Evolutionary conservation across 306 rosid genomes (phyloP).

Genomic region (Astragalus glycyphyllos): DNA sequence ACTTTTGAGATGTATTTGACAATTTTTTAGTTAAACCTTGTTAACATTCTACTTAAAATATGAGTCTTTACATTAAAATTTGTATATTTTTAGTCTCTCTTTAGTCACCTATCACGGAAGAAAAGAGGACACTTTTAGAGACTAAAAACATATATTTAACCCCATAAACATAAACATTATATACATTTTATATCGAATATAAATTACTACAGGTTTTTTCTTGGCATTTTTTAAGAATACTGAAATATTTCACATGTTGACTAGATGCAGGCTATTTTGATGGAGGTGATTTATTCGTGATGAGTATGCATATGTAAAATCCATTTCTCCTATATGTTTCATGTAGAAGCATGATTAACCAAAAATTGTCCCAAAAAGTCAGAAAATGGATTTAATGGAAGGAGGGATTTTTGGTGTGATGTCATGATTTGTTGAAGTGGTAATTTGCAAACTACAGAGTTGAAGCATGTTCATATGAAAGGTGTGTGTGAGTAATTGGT

Average conservation of each 20-base stretch:
- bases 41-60: no score
- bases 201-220: background rate
- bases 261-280: slow-evolving; percentile 43
- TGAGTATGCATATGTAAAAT: slow-evolving; percentile 38
- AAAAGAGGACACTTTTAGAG: no score
- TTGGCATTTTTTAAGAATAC: background rate
- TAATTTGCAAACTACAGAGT: slow-evolving; percentile 26
- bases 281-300: slow-evolving; percentile 25
- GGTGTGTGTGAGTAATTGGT: slow-evolving; percentile 26
- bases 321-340: slow-evolving; percentile 13
- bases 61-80: no score
- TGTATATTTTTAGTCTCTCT: no score
- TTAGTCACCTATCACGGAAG: no score
- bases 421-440: slow-evolving; percentile 43
- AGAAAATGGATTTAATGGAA: slow-evolving; percentile 25
- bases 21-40: no score
- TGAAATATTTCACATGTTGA: slow-evolving; percentile 14
- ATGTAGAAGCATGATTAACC: slow-evolving; percentile 30
- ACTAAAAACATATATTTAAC: no score
- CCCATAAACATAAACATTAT: background rate
- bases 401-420: slow-evolving; percentile 40
- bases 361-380: slow-evolving; percentile 31
- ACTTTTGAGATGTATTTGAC: no score
- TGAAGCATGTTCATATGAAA: slow-evolving; percentile 34
- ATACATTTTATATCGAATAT: background rate